These are phyloP conservation scores for Drechslera avenae DNA, from an alignment of 2,329 filamentous ascomycete genomes.

Conservation along the genomic window DNA sequence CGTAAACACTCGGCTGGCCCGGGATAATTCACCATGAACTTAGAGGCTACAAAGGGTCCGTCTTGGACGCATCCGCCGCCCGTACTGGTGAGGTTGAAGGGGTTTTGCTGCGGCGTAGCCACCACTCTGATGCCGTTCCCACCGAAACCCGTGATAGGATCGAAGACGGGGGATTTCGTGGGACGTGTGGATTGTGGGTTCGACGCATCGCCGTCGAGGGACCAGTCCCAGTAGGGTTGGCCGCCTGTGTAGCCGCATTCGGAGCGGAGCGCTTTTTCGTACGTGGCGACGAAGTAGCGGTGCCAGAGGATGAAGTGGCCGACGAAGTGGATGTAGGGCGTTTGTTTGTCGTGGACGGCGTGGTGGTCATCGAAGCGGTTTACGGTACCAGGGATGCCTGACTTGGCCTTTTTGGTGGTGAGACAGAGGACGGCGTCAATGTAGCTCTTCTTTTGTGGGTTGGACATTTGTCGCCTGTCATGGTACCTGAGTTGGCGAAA, in stretches of 20 bases:
- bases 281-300: constrained; percentile 28
- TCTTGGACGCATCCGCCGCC: constrained; percentile 42
- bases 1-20: constrained; percentile 31
- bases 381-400: constrained; percentile 18
- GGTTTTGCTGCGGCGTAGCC: constrained; percentile 31
- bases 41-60: constrained; percentile 36
- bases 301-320: constrained; percentile 33
- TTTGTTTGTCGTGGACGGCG: constrained; percentile 29
- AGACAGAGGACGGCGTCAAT: constrained; percentile 35
- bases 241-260: constrained; percentile 33
- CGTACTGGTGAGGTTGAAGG: constrained; percentile 32
- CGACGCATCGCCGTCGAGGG: constrained; percentile 25
- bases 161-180: constrained; percentile 18
- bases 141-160: constrained; percentile 39
- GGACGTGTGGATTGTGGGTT: constrained; percentile 14
- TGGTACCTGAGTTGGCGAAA: neutral
- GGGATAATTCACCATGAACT: constrained; percentile 33
- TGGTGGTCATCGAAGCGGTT: constrained; percentile 35
- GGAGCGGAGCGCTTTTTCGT: constrained; percentile 29
- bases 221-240: constrained; percentile 47
- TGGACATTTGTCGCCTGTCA: constrained; percentile 26
- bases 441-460: constrained; percentile 23
- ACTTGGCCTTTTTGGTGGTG: constrained; percentile 19
- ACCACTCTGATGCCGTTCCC: constrained; percentile 41
- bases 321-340: constrained; percentile 32